A percentile compares a stretch with the other conserved stretches of the same genome.
phyloP scores from a whole-genome alignment of 2,329 filamentous ascomycete genomes.

The Thielaviopsis euricoi region DNA sequence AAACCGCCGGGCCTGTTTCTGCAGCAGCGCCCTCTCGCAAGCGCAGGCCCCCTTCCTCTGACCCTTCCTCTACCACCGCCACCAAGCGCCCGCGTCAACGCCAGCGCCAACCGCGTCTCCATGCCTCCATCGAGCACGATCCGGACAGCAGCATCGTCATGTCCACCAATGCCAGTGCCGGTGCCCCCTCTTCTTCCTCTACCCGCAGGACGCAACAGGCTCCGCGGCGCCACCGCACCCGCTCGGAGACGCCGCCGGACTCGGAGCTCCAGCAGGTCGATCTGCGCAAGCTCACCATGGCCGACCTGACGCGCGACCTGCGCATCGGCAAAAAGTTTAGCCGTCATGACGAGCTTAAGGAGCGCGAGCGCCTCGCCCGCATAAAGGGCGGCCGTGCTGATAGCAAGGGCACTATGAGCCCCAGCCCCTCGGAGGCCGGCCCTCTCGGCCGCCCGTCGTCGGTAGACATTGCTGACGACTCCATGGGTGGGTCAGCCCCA shows the following conservation, averaged over 20 bases:
- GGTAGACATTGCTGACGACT: neutral
- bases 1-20: neutral
- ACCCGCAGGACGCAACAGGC: neutral
- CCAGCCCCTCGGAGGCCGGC: conserved; percentile 3
- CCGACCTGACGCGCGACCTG: conserved; percentile 52
- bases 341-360: conserved; percentile 54
- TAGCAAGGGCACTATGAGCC: conserved; percentile 16
- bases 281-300: conserved; percentile 51
- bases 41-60: neutral
- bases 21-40: neutral
- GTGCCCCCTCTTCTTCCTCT: conserved; percentile 10
- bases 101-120: conserved; percentile 15
- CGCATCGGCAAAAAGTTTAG: conserved; percentile 60
- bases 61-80: neutral
- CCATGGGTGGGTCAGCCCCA: conserved; percentile 17
- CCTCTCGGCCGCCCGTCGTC: neutral
- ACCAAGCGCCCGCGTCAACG: conserved; percentile 15
- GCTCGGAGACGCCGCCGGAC: conserved; percentile 43
- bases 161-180: conserved; percentile 13
- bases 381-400: conserved; percentile 16
- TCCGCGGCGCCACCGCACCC: conserved; percentile 21
- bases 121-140: conserved; percentile 14
- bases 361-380: conserved; percentile 39
- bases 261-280: conserved; percentile 48
- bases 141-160: conserved; percentile 13